Evolutionary conservation across 2,329 filamentous ascomycete genomes (phyloP), one percentile per base, ranked within the genome.

Genomic region (Ceratocystis harringtonii): DNA sequence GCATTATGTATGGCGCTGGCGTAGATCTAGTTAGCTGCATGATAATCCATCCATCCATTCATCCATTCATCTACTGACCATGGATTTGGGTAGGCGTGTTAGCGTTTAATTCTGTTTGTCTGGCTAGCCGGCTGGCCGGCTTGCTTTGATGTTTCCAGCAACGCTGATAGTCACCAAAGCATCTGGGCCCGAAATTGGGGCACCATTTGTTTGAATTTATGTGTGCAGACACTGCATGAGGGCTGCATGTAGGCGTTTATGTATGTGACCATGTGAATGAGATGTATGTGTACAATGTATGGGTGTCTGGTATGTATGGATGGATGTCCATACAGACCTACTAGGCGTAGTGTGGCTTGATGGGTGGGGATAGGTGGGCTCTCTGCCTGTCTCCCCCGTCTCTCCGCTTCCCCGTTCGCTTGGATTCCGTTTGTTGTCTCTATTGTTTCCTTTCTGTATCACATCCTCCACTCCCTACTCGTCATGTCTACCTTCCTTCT

Each of bases 41-140:
- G 28, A 30, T 57, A 28, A 57, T 57, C 52, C 52, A 57, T 57
- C 52, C 52, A 57, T 36, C 32, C 30, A 58, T 58, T n/a, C 36
- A 28, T 22, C 19, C 30, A 36, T 61, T n/a, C 30, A n/a, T n/a
- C 36, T 41, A 15, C 52, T 28, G 52, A 57, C 52, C 52, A 17
- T 32, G 52, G 52, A 12, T 3, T 17, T 57, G 52, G 52, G 52
- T 57, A 17, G 15, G 28, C 10, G 36, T 41, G 10, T 15, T 57
- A 57, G 52, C 28, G 17, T 57, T 32, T n/a, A 17, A 15, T n/a
- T 28, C 22, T 32, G 52, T 17, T 17, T 57, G 52, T 17, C 12
- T 15, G 10, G 36, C 12, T 41, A 15, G 12, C 36, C 10, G 36
- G 12, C 36, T 12, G 12, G 36, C 36, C 10, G 12, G 36, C 3